A percentile compares a stretch with the other conserved stretches of the same genome.
These are phyloP conservation scores for Acer campestre DNA, from an alignment of 345 rosid genomes.

Conservation along the genomic window DNA sequence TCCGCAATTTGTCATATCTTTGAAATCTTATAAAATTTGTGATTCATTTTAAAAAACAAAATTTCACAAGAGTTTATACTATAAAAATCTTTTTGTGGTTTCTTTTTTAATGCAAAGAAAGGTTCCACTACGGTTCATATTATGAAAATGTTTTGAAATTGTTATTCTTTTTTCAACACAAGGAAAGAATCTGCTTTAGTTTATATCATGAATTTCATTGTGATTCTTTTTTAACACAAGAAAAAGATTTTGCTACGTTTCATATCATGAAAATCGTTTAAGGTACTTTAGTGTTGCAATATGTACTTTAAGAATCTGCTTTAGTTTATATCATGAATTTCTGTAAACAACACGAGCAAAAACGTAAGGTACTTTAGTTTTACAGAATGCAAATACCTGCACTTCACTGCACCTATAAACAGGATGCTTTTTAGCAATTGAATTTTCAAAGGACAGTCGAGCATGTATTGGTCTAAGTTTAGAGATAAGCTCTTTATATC, in stretches of 20 bases:
- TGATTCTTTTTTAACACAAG: too few relatives aligned
- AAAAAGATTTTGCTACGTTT: neutral
- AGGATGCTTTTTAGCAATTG: slow-evolving; percentile 71
- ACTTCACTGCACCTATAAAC: slow-evolving; percentile 79
- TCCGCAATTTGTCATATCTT: too few relatives aligned
- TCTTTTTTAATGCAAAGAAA: neutral
- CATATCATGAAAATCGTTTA: too few relatives aligned
- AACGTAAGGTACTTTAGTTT: neutral
- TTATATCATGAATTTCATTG: too few relatives aligned
- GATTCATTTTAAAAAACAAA: too few relatives aligned
- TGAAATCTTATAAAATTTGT: too few relatives aligned
- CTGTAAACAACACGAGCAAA: neutral
- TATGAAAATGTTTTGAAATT: neutral
- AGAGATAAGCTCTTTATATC: slow-evolving; percentile 64
- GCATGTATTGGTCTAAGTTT: slow-evolving; percentile 77
- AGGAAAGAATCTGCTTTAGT: too few relatives aligned
- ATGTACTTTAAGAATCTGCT: too few relatives aligned
- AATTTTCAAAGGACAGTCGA: slow-evolving; percentile 56
- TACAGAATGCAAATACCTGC: slow-evolving; percentile 56
- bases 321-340: too few relatives aligned
- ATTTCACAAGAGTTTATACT: neutral
- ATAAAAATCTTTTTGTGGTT: neutral
- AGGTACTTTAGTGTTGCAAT: neutral
- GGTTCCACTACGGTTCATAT: neutral
- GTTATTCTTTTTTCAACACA: too few relatives aligned